A percentile compares a stretch with the other conserved stretches of the same genome.
Evolutionary conservation across 139 green algal species (phyloP).

Genomic region (Chlorella ohadii): DNA sequence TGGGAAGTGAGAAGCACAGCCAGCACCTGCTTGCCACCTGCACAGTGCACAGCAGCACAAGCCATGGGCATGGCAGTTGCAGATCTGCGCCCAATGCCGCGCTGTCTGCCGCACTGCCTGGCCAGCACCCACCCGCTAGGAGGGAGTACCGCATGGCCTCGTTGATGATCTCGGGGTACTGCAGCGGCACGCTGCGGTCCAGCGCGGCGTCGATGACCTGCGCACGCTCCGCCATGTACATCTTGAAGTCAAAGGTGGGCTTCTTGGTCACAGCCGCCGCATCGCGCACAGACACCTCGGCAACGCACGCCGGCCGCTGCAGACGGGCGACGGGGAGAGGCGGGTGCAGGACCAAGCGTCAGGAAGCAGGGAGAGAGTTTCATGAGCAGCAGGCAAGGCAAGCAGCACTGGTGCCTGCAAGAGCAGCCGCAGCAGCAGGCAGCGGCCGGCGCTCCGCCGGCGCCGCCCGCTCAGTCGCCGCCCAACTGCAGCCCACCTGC

Average conservation of each 20-base stretch:
- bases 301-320: slow-evolving; percentile 29
- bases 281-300: slow-evolving; percentile 21
- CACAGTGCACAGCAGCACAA: too few relatives aligned
- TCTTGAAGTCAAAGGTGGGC: slow-evolving; percentile 81
- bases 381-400: neutral
- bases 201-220: slow-evolving; percentile 83
- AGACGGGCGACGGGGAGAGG: neutral
- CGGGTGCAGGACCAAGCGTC: neutral
- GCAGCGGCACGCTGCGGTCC: slow-evolving; percentile 77
- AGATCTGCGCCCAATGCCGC: too few relatives aligned
- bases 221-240: slow-evolving; percentile 84
- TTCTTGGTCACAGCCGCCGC: neutral
- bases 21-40: too few relatives aligned
- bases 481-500: too few relatives aligned
- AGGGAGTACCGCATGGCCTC: slow-evolving; percentile 89
- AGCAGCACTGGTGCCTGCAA: neutral
- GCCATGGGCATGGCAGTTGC: too few relatives aligned
- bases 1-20: too few relatives aligned
- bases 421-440: neutral
- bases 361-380: too few relatives aligned
- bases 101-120: too few relatives aligned
- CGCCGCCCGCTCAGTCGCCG: too few relatives aligned
- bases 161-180: slow-evolving; percentile 91
- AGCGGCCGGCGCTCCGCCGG: neutral
- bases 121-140: slow-evolving; percentile 24